phyloP scores from a whole-genome alignment of 805 yeast species.

The Ogataea nonfermentans region DNA sequence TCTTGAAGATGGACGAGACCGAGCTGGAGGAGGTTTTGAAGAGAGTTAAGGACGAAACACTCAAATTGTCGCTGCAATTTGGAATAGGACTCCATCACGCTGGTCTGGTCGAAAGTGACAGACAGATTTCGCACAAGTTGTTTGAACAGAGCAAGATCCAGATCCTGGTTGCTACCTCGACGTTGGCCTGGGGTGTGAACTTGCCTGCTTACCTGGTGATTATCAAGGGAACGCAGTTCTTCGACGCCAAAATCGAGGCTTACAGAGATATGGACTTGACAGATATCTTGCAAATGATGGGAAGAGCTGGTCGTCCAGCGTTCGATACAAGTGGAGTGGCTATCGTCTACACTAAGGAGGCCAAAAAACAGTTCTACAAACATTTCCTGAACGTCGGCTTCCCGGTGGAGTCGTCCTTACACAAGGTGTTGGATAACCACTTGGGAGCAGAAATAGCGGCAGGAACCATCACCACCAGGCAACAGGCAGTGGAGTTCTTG shows the following conservation, averaged over 20 bases:
- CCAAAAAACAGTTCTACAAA: conserved; percentile 72
- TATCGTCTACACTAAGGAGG: conserved; percentile 71
- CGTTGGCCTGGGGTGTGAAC: conserved; percentile 85
- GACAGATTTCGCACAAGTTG: conserved; percentile 66
- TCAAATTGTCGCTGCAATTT: conserved; percentile 68
- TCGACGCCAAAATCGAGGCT: conserved; percentile 61
- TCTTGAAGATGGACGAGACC: conserved; percentile 60
- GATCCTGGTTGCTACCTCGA: conserved; percentile 74
- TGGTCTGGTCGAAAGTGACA: conserved; percentile 71
- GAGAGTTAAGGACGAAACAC: conserved; percentile 78
- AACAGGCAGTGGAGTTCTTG: conserved; percentile 70
- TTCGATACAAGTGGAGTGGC: conserved; percentile 78
- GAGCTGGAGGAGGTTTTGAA: conserved; percentile 52
- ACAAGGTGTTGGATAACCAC: conserved; percentile 74
- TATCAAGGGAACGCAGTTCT: conserved; percentile 72
- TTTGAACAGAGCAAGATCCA: conserved; percentile 71
- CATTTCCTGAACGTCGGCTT: conserved; percentile 77
- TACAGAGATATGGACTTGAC: conserved; percentile 81
- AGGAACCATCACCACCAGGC: conserved; percentile 61
- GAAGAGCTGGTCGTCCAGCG: conserved; percentile 82
- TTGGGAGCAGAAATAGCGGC: conserved; percentile 78
- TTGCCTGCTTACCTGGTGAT: conserved; percentile 78
- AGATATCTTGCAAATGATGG: conserved; percentile 82
- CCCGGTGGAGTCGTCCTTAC: conserved; percentile 79
- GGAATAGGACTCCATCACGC: conserved; percentile 85